These are phyloP conservation scores for Geotrichum aggregatum DNA, from an alignment of 1,139 yeast species.

Conservation along the genomic window DNA sequence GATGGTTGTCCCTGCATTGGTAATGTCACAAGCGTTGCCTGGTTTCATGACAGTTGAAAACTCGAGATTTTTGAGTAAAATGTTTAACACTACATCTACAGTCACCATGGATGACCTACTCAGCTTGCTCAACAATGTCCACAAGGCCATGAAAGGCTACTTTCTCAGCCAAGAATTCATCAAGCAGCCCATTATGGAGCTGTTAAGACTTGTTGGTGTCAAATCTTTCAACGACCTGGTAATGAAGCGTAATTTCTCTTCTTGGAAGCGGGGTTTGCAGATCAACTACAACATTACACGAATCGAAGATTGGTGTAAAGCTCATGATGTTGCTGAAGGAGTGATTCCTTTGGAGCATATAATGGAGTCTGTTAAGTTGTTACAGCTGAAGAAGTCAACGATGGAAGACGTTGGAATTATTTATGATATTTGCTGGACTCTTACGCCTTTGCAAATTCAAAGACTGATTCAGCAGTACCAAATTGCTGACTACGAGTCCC, in stretches of 20 bases:
- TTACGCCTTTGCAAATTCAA: slow-evolving; percentile 92
- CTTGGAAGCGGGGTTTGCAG: slow-evolving; percentile 99
- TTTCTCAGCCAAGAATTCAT: slow-evolving; percentile 81
- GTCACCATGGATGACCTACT: slow-evolving; percentile 94
- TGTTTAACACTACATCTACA: slow-evolving; percentile 60
- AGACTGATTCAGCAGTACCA: slow-evolving; percentile 83
- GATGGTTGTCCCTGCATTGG: slow-evolving; percentile 93
- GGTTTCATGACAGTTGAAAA: slow-evolving; percentile 92
- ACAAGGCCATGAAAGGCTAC: slow-evolving; percentile 91
- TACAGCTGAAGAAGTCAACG: slow-evolving; percentile 87
- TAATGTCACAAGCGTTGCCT: slow-evolving; percentile 88
- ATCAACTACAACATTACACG: slow-evolving; percentile 94
- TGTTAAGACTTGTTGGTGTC: slow-evolving; percentile 85
- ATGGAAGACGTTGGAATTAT: slow-evolving; percentile 87
- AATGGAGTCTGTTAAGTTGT: slow-evolving; percentile 87
- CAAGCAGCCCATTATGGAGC: slow-evolving; percentile 81
- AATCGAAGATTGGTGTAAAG: slow-evolving; percentile 97
- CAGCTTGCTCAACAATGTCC: slow-evolving; percentile 81
- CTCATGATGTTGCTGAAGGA: slow-evolving; percentile 88
- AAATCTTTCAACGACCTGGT: slow-evolving; percentile 92
- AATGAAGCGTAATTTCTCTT: slow-evolving; percentile 88
- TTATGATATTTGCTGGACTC: slow-evolving; percentile 90
- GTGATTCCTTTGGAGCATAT: slow-evolving; percentile 80
- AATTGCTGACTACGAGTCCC: slow-evolving; percentile 93
- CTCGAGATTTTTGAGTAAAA: slow-evolving; percentile 78